Evolutionary conservation across 2,329 filamentous ascomycete species (phyloP), one percentile per base, ranked within the genome.

Genomic region (Penicillium sp.): DNA sequence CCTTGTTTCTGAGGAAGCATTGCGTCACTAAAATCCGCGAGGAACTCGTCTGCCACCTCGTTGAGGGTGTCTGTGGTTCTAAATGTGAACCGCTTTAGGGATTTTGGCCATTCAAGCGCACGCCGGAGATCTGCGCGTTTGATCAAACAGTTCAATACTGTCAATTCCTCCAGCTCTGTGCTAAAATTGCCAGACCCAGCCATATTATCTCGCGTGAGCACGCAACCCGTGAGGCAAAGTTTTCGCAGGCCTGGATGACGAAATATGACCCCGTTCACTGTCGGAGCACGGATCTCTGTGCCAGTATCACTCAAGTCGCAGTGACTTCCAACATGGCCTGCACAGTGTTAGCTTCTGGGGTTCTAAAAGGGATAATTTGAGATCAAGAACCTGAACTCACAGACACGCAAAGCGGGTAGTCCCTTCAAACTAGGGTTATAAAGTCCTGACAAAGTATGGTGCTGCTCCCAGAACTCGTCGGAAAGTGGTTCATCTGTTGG

Each of bases 321-420:
- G 16, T 55, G 38, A 18, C 39, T 53, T 32, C 53, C 50, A 16
- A 55, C 49, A 27, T 55, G 53, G 36, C 50, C 53, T 55, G 29
- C 7, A 13, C 6, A 22, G 1, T 9, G 29, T 53, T 48, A 53
- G 29, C 11, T 22, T 21, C 21, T 34, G 7, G 5, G 4, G 13
- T 14, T n/a, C 4, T 13, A n/a, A 13, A 6, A 13, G 34, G 34
- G 13, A 14, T 9, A 1, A 16, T 21, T 22, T 11, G 21, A 29
- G 2, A 34, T 3, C 11, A 31, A 10, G 18, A 24, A 24, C 9
- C 24, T 6, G 24, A 27, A 48, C 50, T 38, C 29, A 53, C 50
- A 53, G 39, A 48, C 22, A n/a, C 50, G 50, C 21, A 53, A 29
- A 22, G 50, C 29, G 4, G 44, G 38, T 16, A 53, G 13, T 5